phyloP scores from a whole-genome alignment of 2,329 filamentous ascomycete species.

The Hysterium pulicare region DNA sequence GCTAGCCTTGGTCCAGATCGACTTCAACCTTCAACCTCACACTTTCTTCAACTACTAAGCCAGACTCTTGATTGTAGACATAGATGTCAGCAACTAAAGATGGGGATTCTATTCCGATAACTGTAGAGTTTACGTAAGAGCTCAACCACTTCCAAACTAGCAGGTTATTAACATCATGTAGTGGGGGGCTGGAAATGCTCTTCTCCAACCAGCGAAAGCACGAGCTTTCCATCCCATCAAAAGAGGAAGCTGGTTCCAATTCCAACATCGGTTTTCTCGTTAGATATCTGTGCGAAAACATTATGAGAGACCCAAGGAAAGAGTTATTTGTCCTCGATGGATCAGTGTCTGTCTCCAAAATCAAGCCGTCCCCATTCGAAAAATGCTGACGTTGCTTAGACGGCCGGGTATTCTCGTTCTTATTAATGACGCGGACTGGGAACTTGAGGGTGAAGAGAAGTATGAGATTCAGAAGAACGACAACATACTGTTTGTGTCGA shows the following conservation, averaged over 20 bases:
- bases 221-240: constrained; percentile 63
- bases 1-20: constrained; percentile 9
- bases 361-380: too few species aligned
- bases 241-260: constrained; percentile 56
- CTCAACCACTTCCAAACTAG: constrained; percentile 7
- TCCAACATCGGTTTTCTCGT: constrained; percentile 75
- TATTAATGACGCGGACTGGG: constrained; percentile 98
- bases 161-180: constrained; percentile 22
- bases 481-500: constrained; percentile 93
- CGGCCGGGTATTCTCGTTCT: constrained; percentile 93
- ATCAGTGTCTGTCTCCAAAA: constrained; percentile 67
- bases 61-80: neutral
- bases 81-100: constrained; percentile 19
- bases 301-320: constrained; percentile 80
- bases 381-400: constrained; percentile 49
- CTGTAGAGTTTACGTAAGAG: constrained; percentile 71
- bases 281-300: constrained; percentile 69
- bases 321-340: constrained; percentile 87
- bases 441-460: constrained; percentile 88
- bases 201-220: constrained; percentile 81
- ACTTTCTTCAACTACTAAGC: neutral
- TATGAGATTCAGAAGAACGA: constrained; percentile 81
- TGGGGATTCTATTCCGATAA: constrained; percentile 52
- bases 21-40: neutral
- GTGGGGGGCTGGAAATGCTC: constrained; percentile 90